phyloP scores from a whole-genome alignment of 352 stramenopile species.

The Pythium folliculosum region DNA sequence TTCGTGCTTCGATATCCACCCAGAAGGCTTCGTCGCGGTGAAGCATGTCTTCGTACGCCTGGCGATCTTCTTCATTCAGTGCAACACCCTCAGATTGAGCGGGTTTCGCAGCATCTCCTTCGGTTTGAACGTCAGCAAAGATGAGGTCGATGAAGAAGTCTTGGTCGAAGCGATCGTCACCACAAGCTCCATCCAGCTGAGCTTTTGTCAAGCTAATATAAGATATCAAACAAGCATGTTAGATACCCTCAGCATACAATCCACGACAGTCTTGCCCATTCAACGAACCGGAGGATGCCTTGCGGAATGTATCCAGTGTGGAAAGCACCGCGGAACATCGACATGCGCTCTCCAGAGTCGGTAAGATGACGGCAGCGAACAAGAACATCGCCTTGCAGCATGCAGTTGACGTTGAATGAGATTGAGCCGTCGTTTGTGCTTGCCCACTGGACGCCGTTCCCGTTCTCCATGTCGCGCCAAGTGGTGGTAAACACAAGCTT shows the following conservation, averaged over 20 bases:
- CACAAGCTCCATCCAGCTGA: slow-evolving; percentile 95
- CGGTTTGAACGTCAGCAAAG: slow-evolving; percentile 92
- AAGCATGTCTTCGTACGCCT: slow-evolving; percentile 89
- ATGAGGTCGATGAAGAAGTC: slow-evolving; percentile 98
- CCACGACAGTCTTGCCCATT: not conserved
- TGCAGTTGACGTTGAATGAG: slow-evolving; percentile 94
- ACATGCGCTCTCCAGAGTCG: slow-evolving; percentile 84
- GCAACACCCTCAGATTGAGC: slow-evolving; percentile 59
- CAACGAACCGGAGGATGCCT: slow-evolving; percentile 88
- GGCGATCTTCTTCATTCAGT: slow-evolving; percentile 77
- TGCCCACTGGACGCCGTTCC: slow-evolving; percentile 91
- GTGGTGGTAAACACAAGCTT: slow-evolving; percentile 96
- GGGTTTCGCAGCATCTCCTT: slow-evolving; percentile 42
- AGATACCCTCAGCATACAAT: not conserved
- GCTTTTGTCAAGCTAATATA: slow-evolving; percentile 89
- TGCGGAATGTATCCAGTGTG: slow-evolving; percentile 98
- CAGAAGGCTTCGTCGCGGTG: slow-evolving; percentile 86
- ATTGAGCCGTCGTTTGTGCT: slow-evolving; percentile 86
- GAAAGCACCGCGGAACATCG: slow-evolving; percentile 98
- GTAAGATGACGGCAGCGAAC: slow-evolving; percentile 96
- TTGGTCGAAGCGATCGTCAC: slow-evolving; percentile 92
- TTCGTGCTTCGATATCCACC: slow-evolving; percentile 82
- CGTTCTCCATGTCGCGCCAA: slow-evolving; percentile 84
- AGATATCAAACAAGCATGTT: not conserved
- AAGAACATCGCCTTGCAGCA: slow-evolving; percentile 97